Evolutionary conservation across 2,329 filamentous ascomycete genomes (phyloP), one percentile per base, ranked within the genome.

Genomic region (Sporothrix curviconia): DNA sequence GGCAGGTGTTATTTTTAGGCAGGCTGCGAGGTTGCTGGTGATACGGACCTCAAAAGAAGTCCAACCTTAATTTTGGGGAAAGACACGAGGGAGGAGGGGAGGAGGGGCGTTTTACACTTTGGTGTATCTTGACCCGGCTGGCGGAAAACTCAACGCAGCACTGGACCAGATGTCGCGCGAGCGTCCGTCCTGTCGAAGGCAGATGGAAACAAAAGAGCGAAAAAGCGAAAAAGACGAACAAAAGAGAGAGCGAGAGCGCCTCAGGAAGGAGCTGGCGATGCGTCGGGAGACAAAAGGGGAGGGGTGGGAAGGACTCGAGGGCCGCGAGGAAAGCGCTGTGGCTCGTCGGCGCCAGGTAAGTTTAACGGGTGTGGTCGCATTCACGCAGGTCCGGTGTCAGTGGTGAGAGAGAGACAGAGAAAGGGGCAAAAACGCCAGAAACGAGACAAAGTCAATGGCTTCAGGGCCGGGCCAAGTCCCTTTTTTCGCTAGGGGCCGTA

Each of bases 21-120:
- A 52, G 52, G 22, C 40, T 51, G 57, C 39, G 46, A 55, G 57
- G 57, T 59, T 55, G 52, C 51, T 14, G 57, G 57, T 59, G 57
- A 55, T 55, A 58, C 56, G 56, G 51, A 39, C 32, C 34, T 50
- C 37, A 43, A 58, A 24, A 34, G 40, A 55, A 55, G 34, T 46
- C 50, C 42, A 58, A 55, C 56, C 51, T 58, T 58, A 55, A 55
- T 50, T 43, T 58, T 32, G 15, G 50, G 50, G 49, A 17, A n/a
- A 17, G 7, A 19, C 37, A 32, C 7, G n/a, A 32, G 24, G 22
- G 39, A 43, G 39, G n/a, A 44, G 51, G 55, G 32, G 40, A 51
- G 47, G 34, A 40, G 46, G 39, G 30, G 24, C 14, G 7, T 53
- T 32, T 46, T 32, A 32, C 28, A 32, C 28, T 11, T 32, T 32